These are phyloP conservation scores for Neobulgaria alba DNA, from an alignment of 2,329 filamentous ascomycete species.

Conservation along the genomic window DNA sequence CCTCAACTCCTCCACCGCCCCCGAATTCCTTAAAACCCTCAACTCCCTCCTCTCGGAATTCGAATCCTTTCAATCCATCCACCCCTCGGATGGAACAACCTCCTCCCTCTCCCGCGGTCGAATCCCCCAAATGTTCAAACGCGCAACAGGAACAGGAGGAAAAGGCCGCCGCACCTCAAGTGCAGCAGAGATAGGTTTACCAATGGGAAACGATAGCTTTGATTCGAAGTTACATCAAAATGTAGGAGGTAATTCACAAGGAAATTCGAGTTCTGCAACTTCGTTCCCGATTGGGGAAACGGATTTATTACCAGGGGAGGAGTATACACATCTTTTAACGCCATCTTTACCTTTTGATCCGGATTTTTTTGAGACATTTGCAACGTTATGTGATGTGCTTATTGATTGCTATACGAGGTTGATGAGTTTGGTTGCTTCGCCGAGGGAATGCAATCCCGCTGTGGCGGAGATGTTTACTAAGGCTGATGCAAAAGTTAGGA, in stretches of 20 bases:
- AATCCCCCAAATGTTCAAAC: slow-evolving; percentile 76
- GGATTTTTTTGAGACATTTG: slow-evolving; percentile 94
- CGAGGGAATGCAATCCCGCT: slow-evolving; percentile 59
- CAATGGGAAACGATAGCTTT: slow-evolving; percentile 38
- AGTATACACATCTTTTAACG: slow-evolving; percentile 84
- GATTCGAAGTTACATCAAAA: slow-evolving; percentile 39
- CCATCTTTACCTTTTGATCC: slow-evolving; percentile 90
- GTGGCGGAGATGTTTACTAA: slow-evolving; percentile 85
- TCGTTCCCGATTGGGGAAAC: slow-evolving; percentile 48
- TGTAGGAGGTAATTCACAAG: slow-evolving; percentile 30
- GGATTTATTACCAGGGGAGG: slow-evolving; percentile 70
- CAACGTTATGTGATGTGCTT: slow-evolving; percentile 87
- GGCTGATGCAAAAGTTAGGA: slow-evolving; percentile 75
- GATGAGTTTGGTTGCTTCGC: slow-evolving; percentile 63
- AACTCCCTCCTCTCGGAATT: slow-evolving; percentile 85
- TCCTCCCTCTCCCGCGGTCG: slow-evolving; percentile 70
- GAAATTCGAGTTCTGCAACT: slow-evolving; percentile 28
- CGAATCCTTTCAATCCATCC: slow-evolving; percentile 83
- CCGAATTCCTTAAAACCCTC: slow-evolving; percentile 80
- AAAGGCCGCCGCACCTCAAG: slow-evolving; percentile 51
- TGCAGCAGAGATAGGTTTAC: slow-evolving; percentile 49
- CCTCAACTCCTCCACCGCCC: slow-evolving; percentile 67
- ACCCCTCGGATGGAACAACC: slow-evolving; percentile 67
- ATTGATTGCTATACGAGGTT: slow-evolving; percentile 86
- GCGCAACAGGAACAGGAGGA: slow-evolving; percentile 41